These are phyloP conservation scores for Ceratobasidium sp. DNA, from an alignment of 1,284 basidiomycete species.

Conservation along the genomic window DNA sequence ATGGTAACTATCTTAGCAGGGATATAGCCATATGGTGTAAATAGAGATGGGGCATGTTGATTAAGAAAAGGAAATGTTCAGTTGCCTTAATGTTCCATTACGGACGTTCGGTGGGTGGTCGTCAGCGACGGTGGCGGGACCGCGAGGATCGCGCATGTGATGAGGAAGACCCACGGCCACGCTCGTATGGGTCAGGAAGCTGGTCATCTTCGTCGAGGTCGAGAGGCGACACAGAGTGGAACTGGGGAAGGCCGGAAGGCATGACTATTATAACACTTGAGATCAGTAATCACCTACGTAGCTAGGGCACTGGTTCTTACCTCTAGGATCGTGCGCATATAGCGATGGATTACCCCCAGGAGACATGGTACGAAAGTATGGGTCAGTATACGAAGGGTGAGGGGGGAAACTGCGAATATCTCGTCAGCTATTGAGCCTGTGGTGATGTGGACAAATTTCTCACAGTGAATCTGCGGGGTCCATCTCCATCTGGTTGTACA, in stretches of 20 bases:
- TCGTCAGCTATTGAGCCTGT: constrained; percentile 12
- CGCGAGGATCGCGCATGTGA: neutral
- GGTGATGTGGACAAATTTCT: neutral
- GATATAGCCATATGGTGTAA: neutral
- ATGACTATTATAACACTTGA: neutral
- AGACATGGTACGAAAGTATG: neutral
- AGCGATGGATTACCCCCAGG: neutral
- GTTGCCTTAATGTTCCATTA: too few relatives aligned
- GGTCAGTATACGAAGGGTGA: constrained; percentile 18
- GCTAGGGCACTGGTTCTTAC: neutral
- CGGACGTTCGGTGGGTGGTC: neutral
- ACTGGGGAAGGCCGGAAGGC: constrained; percentile 12
- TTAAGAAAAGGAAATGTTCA: neutral
- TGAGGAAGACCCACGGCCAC: constrained; percentile 2
- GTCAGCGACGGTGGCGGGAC: constrained; percentile 1
- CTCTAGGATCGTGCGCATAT: constrained; percentile 30
- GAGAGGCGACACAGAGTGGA: constrained; percentile 7
- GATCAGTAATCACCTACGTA: neutral
- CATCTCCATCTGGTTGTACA: constrained; percentile 33
- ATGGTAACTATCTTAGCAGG: neutral
- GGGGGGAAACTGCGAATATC: constrained; percentile 17
- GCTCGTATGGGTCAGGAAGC: neutral
- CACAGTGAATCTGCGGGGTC: constrained; percentile 29
- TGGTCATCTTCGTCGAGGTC: neutral
- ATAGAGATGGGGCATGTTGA: constrained; percentile 6